phyloP scores from a whole-genome alignment of 2,329 filamentous ascomycete genomes.

The Fusarium odoratissimum region DNA sequence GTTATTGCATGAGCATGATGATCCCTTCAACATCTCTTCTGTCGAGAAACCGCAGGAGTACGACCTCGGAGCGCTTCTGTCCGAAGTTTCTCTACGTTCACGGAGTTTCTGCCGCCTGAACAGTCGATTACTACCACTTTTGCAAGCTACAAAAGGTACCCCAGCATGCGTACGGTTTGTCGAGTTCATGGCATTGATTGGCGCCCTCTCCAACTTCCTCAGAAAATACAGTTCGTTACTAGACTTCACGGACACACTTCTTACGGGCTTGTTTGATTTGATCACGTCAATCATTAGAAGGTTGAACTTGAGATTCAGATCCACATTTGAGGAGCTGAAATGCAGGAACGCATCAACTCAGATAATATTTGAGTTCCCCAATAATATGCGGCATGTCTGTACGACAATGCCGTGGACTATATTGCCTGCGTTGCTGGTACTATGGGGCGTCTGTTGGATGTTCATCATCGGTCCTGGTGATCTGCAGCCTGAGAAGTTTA shows the following conservation, averaged over 20 bases:
- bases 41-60: no score
- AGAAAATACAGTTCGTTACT: accelerated
- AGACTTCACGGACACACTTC: neutral
- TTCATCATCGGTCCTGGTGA: neutral
- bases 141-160: accelerated
- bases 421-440: neutral
- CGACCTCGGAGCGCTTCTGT: no score
- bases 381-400: neutral
- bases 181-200: accelerated
- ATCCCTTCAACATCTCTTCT: no score
- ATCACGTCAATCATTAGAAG: neutral
- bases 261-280: accelerated
- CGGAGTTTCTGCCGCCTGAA: neutral
- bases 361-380: neutral
- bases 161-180: neutral
- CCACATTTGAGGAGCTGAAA: neutral
- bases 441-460: neutral
- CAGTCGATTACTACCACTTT: neutral
- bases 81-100: no score
- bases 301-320: neutral
- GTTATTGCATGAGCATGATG: accelerated
- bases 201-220: neutral
- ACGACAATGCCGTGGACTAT: neutral
- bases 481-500: neutral
- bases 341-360: neutral